These are phyloP conservation scores for Arachis monticola DNA, from an alignment of 331 rosid genomes.

Conservation along the genomic window DNA sequence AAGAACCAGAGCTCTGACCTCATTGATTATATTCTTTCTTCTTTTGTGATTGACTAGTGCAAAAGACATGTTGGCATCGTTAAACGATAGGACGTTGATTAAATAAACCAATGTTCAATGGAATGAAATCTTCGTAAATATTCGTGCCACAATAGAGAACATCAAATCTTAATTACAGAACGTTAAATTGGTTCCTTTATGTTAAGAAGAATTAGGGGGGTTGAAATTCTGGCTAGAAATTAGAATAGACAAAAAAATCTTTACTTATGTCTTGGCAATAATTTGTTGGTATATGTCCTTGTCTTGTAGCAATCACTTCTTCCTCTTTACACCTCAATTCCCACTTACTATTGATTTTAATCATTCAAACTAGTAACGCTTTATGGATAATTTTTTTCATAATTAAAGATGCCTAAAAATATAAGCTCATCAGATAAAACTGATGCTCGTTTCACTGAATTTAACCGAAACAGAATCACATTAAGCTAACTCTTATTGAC, in stretches of 20 bases:
- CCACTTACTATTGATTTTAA: constrained; percentile 41
- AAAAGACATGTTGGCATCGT: constrained; percentile 36
- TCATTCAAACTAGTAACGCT: constrained; percentile 6
- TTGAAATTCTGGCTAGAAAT: neutral
- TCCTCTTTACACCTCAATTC: constrained; percentile 58
- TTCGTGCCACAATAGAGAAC: constrained; percentile 32
- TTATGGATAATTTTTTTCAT: neutral
- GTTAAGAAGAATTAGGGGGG: neutral
- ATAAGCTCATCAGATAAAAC: neutral
- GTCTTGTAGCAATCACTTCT: constrained; percentile 51
- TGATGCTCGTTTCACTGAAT: constrained; percentile 7
- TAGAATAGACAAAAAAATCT: constrained; percentile 35
- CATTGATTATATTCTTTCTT: constrained; percentile 21
- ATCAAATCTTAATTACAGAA: neutral
- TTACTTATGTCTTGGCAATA: constrained; percentile 20
- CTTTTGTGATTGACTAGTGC: constrained; percentile 13
- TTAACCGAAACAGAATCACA: constrained; percentile 14
- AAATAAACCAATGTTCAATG: constrained; percentile 43
- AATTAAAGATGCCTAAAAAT: constrained; percentile 1
- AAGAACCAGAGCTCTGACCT: neutral
- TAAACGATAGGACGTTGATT: constrained; percentile 49
- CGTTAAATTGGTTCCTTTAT: neutral
- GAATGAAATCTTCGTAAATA: constrained; percentile 41
- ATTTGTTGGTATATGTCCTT: constrained; percentile 57
- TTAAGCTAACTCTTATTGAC: constrained; percentile 26